Percentiles rank a stretch among this genome's conserved stretches.
These are phyloP conservation scores for Telopea speciosissima DNA, from an alignment of 177 flowering plant genomes.

Conservation along the genomic window DNA sequence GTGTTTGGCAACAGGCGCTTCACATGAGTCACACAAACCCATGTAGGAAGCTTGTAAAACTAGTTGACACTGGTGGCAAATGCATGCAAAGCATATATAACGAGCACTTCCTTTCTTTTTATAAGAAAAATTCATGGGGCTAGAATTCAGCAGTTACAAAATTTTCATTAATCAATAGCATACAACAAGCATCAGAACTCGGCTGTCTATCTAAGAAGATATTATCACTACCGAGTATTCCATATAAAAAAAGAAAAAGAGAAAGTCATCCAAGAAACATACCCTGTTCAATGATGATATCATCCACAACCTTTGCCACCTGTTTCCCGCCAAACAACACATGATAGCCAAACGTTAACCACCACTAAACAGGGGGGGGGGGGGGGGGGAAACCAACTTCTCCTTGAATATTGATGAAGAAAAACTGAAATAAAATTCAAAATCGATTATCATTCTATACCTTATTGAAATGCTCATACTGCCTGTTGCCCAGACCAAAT, in stretches of 20 bases:
- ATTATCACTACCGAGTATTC: too few relatives aligned
- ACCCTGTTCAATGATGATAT: slow-evolving; percentile 60
- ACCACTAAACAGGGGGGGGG: too few relatives aligned
- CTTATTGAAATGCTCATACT: slow-evolving; percentile 98
- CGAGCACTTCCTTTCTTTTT: background rate
- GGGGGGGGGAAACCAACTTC: too few relatives aligned
- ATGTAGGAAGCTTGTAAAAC: too few relatives aligned
- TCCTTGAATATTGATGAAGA: background rate
- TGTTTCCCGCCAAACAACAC: slow-evolving; percentile 11
- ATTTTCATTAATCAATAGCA: background rate
- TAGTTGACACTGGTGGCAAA: background rate
- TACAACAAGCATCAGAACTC: background rate
- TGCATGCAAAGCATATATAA: background rate
- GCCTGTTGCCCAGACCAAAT: slow-evolving; percentile 95
- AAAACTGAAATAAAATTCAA: background rate
- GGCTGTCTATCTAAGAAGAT: background rate
- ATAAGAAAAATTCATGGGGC: too few relatives aligned
- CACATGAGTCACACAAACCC: too few relatives aligned
- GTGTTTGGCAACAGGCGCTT: too few relatives aligned
- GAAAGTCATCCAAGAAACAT: slow-evolving; percentile 10
- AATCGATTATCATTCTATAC: slow-evolving; percentile 19
- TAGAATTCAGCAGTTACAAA: background rate
- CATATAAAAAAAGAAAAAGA: background rate
- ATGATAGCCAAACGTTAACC: background rate
- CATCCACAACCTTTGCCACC: slow-evolving; percentile 45